Percentiles rank a stretch among this genome's conserved stretches.
phyloP scores from a whole-genome alignment of 129 eudicot species.

The Apium graveolens region DNA sequence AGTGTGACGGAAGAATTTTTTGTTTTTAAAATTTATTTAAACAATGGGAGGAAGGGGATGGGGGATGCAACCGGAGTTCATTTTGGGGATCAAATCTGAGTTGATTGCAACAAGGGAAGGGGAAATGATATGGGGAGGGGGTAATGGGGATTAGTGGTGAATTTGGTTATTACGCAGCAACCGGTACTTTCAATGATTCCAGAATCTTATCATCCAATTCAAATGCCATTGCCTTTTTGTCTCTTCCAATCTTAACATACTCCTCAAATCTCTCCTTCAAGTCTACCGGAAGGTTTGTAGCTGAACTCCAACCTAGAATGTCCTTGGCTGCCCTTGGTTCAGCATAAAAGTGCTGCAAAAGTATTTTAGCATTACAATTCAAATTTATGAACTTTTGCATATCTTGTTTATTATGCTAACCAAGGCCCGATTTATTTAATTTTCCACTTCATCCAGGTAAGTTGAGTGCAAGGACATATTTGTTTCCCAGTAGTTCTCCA shows the following conservation, averaged over 20 bases:
- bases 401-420: no score
- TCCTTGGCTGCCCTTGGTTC: slow-evolving; percentile 99
- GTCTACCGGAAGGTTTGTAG: slow-evolving; percentile 71
- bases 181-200: slow-evolving; percentile 65
- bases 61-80: no score
- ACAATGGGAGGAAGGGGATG: neutral
- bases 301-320: slow-evolving; percentile 65
- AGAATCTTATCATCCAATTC: slow-evolving; percentile 88
- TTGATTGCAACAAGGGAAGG: no score
- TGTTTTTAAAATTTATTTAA: no score
- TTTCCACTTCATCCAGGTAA: neutral
- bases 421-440: neutral
- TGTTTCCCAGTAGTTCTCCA: neutral
- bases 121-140: neutral
- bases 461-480: neutral
- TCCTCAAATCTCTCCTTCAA: slow-evolving; percentile 84
- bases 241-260: slow-evolving; percentile 94
- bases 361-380: neutral
- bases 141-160: neutral
- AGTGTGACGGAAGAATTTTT: no score
- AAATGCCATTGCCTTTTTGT: slow-evolving; percentile 74
- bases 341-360: slow-evolving; percentile 90
- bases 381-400: neutral
- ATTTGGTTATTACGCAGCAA: slow-evolving; percentile 39
- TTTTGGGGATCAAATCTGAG: neutral